Evolutionary conservation across 2,329 filamentous ascomycete genomes (phyloP), one percentile per base, ranked within the genome.

Genomic region (Trichoderma harzianum): DNA sequence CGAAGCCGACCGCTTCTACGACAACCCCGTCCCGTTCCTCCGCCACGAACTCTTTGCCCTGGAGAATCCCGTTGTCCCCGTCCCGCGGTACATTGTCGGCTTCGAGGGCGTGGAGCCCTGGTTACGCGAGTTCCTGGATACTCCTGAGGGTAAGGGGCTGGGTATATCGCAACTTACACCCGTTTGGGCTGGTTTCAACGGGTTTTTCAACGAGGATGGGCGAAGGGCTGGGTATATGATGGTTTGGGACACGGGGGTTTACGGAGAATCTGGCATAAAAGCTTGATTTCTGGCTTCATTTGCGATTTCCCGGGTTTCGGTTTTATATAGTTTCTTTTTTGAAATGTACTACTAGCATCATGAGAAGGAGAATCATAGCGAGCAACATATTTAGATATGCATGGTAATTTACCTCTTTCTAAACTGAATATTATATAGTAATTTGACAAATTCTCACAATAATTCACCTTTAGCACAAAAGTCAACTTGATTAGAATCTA

Each of bases 1-100:
- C 79, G 95, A 99, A 84, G 95, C 94, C 8, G 95, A 97, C 79
- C 87, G 91, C 58, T 99, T 99, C 84, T 98, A 97, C 82, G 87
- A 92, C 73, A 89, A 91, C 26, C 79, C 82, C 12, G 7, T 79
- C 74, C 36, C 75, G 0, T 95, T 93, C 77, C 78, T 95, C 34
- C 75, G 81, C 71, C 75, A 79, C 58, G 82, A 88, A 83, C 78
- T 93, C 28, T 89, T 85, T 60, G 72, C 69, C 3, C 70, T 76
- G 0, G 36, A 16, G 18, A 66, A 72, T 71, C 28, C 74, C 73
- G 64, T 63, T 24, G 65, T 75, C 26, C 43, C 73, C 39, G 75
- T 87, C 66, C 88, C 89, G 28, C 82, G 87, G 16, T 91, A 87
- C 76, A 85, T 91, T 18, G 84, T 89, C 8, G 89, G 88, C 0